Conservation (phyloP, 805 yeast genomes). For the Monosporozyma aquatica region DNA sequence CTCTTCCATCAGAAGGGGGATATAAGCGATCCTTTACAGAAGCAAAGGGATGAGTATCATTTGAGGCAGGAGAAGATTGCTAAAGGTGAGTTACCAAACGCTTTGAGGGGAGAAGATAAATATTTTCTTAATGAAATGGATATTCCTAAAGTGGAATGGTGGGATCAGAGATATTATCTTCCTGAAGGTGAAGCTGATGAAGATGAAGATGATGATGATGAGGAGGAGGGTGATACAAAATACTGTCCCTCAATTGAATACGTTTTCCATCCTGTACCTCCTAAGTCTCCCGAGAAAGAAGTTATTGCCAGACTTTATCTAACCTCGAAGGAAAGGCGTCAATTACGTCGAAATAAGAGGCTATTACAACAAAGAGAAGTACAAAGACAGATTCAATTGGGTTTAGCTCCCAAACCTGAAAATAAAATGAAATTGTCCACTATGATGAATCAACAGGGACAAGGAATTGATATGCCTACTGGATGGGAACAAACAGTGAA, state of each 20-base stretch:
- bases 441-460: slow-evolving; percentile 72
- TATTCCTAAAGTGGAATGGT: slow-evolving; percentile 78
- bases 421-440: slow-evolving; percentile 82
- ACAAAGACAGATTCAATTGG: slow-evolving; percentile 71
- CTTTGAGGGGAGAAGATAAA: slow-evolving; percentile 45
- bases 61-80: slow-evolving; percentile 28
- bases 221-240: slow-evolving; percentile 16
- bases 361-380: slow-evolving; percentile 53
- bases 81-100: slow-evolving; percentile 40
- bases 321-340: slow-evolving; percentile 69
- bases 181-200: slow-evolving; percentile 4
- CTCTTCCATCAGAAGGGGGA: slow-evolving; percentile 1
- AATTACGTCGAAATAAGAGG: slow-evolving; percentile 63
- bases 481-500: slow-evolving; percentile 66
- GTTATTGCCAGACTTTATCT: slow-evolving; percentile 43
- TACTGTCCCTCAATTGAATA: slow-evolving; percentile 49
- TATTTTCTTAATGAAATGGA: slow-evolving; percentile 30
- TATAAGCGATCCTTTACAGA: slow-evolving; percentile 28
- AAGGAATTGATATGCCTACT: slow-evolving; percentile 83
- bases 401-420: slow-evolving; percentile 78
- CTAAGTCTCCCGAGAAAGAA: slow-evolving; percentile 42
- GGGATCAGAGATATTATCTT: slow-evolving; percentile 48
- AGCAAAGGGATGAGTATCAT: slow-evolving; percentile 3
- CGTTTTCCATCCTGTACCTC: slow-evolving; percentile 74
- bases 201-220: slow-evolving; percentile 12